These are phyloP conservation scores for Neolecta irregularis DNA, from an alignment of 1,139 yeast species.

Conservation along the genomic window DNA sequence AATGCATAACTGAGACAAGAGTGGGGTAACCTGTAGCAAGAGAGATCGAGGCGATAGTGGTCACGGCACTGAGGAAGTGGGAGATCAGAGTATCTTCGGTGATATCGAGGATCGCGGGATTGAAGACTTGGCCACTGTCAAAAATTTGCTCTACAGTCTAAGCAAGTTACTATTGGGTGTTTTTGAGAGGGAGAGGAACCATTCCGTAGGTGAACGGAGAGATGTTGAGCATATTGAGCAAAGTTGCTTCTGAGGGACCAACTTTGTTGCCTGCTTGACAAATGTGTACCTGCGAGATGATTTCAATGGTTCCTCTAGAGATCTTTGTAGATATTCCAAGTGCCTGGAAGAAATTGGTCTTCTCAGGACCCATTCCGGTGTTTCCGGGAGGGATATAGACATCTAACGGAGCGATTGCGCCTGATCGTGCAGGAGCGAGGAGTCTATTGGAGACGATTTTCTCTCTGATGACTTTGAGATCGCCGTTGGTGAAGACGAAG, in stretches of 20 bases:
- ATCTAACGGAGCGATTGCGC: slow-evolving; percentile 97
- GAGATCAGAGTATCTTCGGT: slow-evolving; percentile 89
- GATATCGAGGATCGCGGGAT: slow-evolving; percentile 91
- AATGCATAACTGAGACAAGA: slow-evolving; percentile 98
- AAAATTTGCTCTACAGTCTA: slow-evolving; percentile 89
- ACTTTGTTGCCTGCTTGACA: slow-evolving; percentile 74
- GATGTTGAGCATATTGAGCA: slow-evolving; percentile 98
- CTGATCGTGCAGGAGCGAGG: slow-evolving; percentile 99
- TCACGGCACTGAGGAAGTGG: slow-evolving; percentile 86
- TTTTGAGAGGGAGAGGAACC: too few relatives aligned
- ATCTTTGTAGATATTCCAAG: slow-evolving; percentile 99
- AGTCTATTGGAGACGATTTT: slow-evolving; percentile 78
- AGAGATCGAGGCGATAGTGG: slow-evolving; percentile 88
- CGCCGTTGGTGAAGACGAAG: slow-evolving; percentile 96
- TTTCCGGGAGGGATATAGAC: slow-evolving; percentile 98
- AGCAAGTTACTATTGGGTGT: too few relatives aligned
- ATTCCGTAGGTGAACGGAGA: slow-evolving; percentile 99
- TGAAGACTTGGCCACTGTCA: slow-evolving; percentile 98
- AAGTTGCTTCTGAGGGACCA: slow-evolving; percentile 98
- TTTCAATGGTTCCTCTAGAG: slow-evolving; percentile 99
- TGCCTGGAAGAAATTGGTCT: slow-evolving; percentile 99
- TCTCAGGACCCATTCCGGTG: slow-evolving; percentile 99
- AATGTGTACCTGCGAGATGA: slow-evolving; percentile 92
- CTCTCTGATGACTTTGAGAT: slow-evolving; percentile 85
- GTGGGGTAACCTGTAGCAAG: slow-evolving; percentile 99